These are phyloP conservation scores for Cocos nucifera DNA, from an alignment of 176 grass and related monocot species.

Conservation along the genomic window DNA sequence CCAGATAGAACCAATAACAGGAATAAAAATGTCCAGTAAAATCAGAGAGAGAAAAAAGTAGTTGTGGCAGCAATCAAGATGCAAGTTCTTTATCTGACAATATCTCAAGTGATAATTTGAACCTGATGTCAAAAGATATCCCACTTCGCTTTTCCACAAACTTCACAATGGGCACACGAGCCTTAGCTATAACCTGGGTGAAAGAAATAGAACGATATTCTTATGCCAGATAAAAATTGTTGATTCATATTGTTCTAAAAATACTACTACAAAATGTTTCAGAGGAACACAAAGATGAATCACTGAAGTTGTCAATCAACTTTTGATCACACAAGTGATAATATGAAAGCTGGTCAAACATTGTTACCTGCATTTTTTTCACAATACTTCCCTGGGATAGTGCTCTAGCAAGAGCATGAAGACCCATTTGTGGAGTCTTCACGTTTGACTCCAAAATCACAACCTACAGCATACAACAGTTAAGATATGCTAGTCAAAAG, in stretches of 20 bases:
- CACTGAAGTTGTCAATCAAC: too few species aligned
- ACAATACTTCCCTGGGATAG: constrained; percentile 74
- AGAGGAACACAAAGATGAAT: too few species aligned
- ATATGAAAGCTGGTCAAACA: not conserved
- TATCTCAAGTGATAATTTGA: constrained; percentile 12
- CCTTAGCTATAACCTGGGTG: constrained; percentile 93
- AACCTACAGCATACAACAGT: constrained; percentile 32
- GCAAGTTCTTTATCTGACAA: too few species aligned
- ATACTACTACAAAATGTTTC: too few species aligned
- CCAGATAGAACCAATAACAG: too few species aligned
- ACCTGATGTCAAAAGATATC: constrained; percentile 98
- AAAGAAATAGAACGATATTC: constrained; percentile 9
- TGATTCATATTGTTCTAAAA: too few species aligned
- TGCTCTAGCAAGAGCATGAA: constrained; percentile 88
- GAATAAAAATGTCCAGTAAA: too few species aligned
- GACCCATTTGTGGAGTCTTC: constrained; percentile 85
- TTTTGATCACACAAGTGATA: too few species aligned
- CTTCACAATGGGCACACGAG: constrained; percentile 94
- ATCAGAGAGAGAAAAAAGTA: too few species aligned
- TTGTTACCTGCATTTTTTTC: constrained; percentile 75
- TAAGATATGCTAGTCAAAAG: constrained; percentile 1
- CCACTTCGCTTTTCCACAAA: constrained; percentile 81
- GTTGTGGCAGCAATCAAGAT: too few species aligned
- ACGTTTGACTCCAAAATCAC: constrained; percentile 82
- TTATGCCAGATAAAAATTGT: too few species aligned